Percentiles rank a stretch among this genome's conserved stretches.
Evolutionary conservation across 805 yeast species (phyloP).

Genomic region (Lipomyces oligophaga): DNA sequence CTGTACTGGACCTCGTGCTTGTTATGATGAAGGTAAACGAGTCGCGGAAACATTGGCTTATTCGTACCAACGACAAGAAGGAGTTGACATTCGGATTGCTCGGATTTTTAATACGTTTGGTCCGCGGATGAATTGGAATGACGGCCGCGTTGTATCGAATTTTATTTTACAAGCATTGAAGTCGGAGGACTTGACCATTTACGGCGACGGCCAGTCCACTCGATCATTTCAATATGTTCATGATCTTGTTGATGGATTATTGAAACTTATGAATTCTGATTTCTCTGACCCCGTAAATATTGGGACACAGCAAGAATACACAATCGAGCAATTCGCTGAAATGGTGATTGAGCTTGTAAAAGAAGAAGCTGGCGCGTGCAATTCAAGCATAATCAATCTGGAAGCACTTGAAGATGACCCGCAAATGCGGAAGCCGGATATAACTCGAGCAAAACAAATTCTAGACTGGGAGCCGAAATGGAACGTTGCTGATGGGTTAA

Average conservation of each 20-base stretch:
- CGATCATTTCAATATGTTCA: conserved; percentile 33
- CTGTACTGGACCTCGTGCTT: conserved; percentile 32
- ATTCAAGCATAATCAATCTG: conserved; percentile 24
- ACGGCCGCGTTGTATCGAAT: conserved; percentile 34
- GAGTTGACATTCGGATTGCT: conserved; percentile 33
- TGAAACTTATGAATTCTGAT: conserved; percentile 32
- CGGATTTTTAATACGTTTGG: conserved; percentile 34
- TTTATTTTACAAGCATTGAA: conserved; percentile 33
- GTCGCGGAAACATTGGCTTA: conserved; percentile 34
- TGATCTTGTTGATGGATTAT: conserved; percentile 33
- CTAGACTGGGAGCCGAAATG: conserved; percentile 33
- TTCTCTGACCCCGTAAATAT: conserved; percentile 32
- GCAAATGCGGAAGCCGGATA: conserved; percentile 31
- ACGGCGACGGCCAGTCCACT: conserved; percentile 32
- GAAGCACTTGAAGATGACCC: conserved; percentile 33
- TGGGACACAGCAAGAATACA: conserved; percentile 33
- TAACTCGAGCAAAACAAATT: conserved; percentile 25
- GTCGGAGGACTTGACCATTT: conserved; percentile 31
- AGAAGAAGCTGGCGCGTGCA: conserved; percentile 23
- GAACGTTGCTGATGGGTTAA: conserved; percentile 30
- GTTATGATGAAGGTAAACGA: conserved; percentile 35
- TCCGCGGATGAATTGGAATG: conserved; percentile 35
- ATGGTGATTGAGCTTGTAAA: conserved; percentile 29
- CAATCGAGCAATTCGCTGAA: conserved; percentile 31
- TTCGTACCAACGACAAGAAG: conserved; percentile 31